These are phyloP conservation scores for Lepiota brunneoincarnata DNA, from an alignment of 768 basidiomycete species.

Conservation along the genomic window DNA sequence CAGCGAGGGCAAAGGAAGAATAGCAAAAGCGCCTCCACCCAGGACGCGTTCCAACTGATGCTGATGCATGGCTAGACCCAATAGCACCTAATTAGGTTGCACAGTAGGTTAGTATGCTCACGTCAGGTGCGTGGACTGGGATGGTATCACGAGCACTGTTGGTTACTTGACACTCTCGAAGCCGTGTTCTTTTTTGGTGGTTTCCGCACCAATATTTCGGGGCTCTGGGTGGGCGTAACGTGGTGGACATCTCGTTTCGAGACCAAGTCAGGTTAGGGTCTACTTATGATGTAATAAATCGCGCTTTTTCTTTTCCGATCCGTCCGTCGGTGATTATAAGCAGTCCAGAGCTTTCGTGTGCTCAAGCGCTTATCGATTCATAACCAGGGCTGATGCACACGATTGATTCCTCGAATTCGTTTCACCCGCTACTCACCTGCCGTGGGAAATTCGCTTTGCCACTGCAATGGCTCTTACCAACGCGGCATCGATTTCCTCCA, in stretches of 20 bases:
- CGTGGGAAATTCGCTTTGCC: too few relatives aligned
- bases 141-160: constrained; percentile 97
- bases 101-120: constrained; percentile 33
- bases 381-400: too few relatives aligned
- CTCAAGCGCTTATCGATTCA: too few relatives aligned
- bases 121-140: constrained; percentile 79
- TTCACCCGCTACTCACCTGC: too few relatives aligned
- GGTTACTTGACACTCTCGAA: constrained; percentile 81
- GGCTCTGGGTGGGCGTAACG: constrained; percentile 85
- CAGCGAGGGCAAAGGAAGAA: constrained; percentile 81
- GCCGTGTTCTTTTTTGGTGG: constrained; percentile 76
- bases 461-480: too few relatives aligned
- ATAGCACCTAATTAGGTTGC: constrained; percentile 8
- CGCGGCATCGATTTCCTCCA: too few relatives aligned
- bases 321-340: too few relatives aligned
- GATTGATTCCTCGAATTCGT: too few relatives aligned
- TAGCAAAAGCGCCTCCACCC: constrained; percentile 94
- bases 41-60: constrained; percentile 91
- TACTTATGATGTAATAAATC: constrained; percentile 8
- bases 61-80: constrained; percentile 71
- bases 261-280: constrained; percentile 1
- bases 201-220: constrained; percentile 81
- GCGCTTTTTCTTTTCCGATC: too few relatives aligned
- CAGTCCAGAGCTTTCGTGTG: too few relatives aligned
- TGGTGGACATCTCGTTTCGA: constrained; percentile 22